Percentiles rank a stretch among this genome's conserved stretches.
These are phyloP conservation scores for Capsella rubella DNA, from an alignment of 441 rosid genomes.

Conservation along the genomic window DNA sequence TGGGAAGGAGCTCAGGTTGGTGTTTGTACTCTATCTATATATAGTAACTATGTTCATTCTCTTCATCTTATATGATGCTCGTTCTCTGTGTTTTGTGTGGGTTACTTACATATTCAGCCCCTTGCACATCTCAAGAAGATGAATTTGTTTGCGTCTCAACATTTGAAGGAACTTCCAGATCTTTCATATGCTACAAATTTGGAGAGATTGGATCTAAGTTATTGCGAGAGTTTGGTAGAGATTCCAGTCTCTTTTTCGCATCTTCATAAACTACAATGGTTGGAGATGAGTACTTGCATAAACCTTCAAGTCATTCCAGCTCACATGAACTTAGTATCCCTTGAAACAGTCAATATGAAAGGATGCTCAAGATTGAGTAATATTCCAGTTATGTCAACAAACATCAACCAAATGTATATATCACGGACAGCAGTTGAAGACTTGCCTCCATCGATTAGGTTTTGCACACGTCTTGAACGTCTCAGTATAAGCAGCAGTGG, in stretches of 20 bases:
- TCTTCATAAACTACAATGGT: constrained; percentile 4
- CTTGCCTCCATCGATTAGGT: too few relatives aligned
- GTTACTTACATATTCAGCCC: neutral
- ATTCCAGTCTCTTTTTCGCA: constrained; percentile 27
- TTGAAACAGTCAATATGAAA: neutral
- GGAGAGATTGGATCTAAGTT: neutral
- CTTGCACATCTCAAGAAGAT: neutral
- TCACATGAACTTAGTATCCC: constrained; percentile 1
- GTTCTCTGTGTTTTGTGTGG: neutral
- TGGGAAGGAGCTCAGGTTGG: constrained; percentile 28
- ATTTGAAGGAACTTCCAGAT: constrained; percentile 40
- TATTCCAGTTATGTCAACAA: neutral
- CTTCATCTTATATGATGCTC: neutral
- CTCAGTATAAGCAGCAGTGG: too few relatives aligned
- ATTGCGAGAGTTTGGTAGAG: constrained; percentile 37
- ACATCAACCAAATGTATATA: neutral
- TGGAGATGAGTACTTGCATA: neutral
- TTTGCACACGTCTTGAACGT: too few relatives aligned
- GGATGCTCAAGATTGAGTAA: neutral
- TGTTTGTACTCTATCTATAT: neutral
- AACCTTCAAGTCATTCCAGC: neutral
- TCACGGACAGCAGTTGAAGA: too few relatives aligned
- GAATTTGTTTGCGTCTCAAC: rapidly evolving
- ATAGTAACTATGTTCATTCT: neutral
- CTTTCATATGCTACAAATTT: constrained; percentile 38